Evolutionary conservation across 306 rosid species (phyloP), one percentile per base, ranked within the genome.

Genomic region (Hippophae tibetana): DNA sequence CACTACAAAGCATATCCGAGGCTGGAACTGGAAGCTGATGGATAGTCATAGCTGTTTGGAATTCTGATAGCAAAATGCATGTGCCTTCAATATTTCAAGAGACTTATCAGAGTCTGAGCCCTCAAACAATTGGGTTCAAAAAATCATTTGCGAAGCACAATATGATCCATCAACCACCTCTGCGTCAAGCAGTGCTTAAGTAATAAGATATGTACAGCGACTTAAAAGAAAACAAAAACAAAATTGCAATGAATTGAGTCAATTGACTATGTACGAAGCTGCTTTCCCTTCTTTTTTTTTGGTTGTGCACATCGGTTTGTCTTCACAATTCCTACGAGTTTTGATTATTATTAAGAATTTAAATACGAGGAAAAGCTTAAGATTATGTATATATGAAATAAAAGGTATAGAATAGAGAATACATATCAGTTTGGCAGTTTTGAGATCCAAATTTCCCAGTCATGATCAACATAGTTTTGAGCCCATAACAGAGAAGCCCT

Each of bases 1-100:
- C 94, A 2, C 76, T 93, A 27, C 95, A 89, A 70, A 89, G 99
- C 85, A 93, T 93, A 61, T 80, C 89, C 6, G 99, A 88, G 66
- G 84, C 85, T 6, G 55, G 58, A 5, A 81, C 85, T 6, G 55
- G 58, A 5, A 81, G 76, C 69, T 84, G 78, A 76, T 53, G 69
- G 54, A 58, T 43, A 31, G 38, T 31, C 5, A 31, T 31, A 31
- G 38, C 5, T 2, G 38, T 31, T 65, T 54, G 42, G 9, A 1
- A 13, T 44, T 43, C 43, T 12, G 13, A 13, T 25, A 60, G 72
- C 62, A 52, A 27, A 61, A 65, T 51, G 74, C 60, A 65, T 18
- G 67, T 70, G 69, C 5, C 42, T 46, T 25, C 46, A 60, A 45
- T 40, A 64, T 44, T 69, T 62, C 47, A 43, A 56, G 54, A 60